Evolutionary conservation across 768 basidiomycete genomes (phyloP).

Genomic region (Pilatotrama ljubarskyi): DNA sequence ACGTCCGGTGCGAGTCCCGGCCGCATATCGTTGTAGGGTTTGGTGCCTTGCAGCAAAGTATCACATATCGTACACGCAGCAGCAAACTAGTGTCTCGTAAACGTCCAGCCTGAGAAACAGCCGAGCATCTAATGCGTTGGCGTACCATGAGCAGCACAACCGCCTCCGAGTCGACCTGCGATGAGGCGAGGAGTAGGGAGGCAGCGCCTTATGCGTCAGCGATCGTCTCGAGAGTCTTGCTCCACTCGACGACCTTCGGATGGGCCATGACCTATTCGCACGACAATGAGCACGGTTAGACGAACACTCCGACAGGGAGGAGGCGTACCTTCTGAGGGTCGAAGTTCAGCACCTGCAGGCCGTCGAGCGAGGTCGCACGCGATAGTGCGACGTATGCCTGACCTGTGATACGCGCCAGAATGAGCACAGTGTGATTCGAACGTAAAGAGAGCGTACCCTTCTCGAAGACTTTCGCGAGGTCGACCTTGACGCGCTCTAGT

Average conservation of each 20-base stretch:
- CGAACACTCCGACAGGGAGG: background rate
- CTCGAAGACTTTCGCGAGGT: slow-evolving; percentile 90
- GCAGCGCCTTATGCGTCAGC: background rate
- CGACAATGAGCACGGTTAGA: no score
- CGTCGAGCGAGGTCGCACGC: slow-evolving; percentile 82
- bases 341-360: slow-evolving; percentile 84
- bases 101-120: no score
- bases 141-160: no score
- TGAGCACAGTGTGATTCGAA: background rate
- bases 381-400: slow-evolving; percentile 93
- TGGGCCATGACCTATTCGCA: slow-evolving; percentile 73
- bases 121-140: no score
- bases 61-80: no score
- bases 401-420: slow-evolving; percentile 41
- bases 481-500: slow-evolving; percentile 90
- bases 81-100: no score
- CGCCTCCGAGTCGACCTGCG: no score
- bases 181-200: no score
- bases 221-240: slow-evolving; percentile 61
- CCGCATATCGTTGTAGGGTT: no score
- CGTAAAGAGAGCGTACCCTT: no score
- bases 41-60: no score
- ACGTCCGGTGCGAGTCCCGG: no score
- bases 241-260: slow-evolving; percentile 73
- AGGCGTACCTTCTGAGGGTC: slow-evolving; percentile 62